Base-by-base conservation (phyloP, 202 grass and related monocot genomes). In the Eragrostis tef region DNA sequence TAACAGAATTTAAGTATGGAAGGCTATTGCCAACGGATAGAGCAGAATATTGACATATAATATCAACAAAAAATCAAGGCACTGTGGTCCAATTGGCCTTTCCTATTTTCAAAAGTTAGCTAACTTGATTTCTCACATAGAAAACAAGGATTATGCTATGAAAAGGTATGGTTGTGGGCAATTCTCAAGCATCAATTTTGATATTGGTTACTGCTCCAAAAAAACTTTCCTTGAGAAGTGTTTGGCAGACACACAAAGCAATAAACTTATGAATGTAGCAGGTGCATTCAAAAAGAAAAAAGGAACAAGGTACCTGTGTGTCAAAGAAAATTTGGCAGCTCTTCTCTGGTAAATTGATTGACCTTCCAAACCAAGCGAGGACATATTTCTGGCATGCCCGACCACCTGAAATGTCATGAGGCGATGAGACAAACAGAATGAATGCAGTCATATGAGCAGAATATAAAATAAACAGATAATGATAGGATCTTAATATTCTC, bases 311-410 rank as follows among this genome's bases (percentile, higher is more conserved):
- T 84, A 93, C 93, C 88, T 91, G 64, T 83, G 74, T 54, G 84
- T 50, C 31, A 85, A 82, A 69, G 86, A 83, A 87, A 92, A 81
- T 83, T 97, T 97, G 3, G 86, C 90, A 78, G 88, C 86, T 69
- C 88, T 89, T 87, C 88, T 89, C 74, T 91, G 93, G 44, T 93
- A 88, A 81, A 97, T 91, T 63, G 86, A 83, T 75, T 81, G 84
- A 19, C 93, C 90, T 86, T 97, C 93, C 71, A 87, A 89, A 80
- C 90, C 93, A 72, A 97, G 87, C 0, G 90, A 97, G 25, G 90
- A 86, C 71, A 97, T 86, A 83, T 97, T 92, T 85, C 90, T 93
- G 27, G 65, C 71, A 67, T 91, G 81, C 29, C 74, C 85, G 45
- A 85, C 57, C 61, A 77, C 81, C 93, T 89, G 81, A 78, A 71